phyloP scores from a whole-genome alignment of 192 early-diverging fungal genomes.

The Funneliformis mosseae region DNA sequence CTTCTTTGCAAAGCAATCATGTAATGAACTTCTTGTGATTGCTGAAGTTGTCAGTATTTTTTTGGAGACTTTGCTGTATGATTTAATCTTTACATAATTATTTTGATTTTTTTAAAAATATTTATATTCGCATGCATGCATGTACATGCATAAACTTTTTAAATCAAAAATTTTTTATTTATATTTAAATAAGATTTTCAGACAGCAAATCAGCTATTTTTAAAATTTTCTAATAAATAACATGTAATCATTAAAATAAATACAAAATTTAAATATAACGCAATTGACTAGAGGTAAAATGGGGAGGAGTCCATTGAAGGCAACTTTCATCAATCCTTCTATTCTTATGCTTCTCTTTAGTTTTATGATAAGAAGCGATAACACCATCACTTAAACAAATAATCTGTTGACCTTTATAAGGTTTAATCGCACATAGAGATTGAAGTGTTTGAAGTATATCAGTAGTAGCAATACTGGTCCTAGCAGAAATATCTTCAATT shows the following conservation, averaged over 20 bases:
- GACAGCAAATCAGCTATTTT: too few relatives aligned
- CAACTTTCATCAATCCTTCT: constrained; percentile 79
- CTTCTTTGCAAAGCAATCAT: too few relatives aligned
- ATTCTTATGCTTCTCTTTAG: constrained; percentile 70
- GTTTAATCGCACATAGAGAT: constrained; percentile 85
- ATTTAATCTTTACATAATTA: too few relatives aligned
- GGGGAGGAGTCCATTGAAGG: constrained; percentile 79
- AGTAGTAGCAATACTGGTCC: constrained; percentile 83
- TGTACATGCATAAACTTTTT: too few relatives aligned
- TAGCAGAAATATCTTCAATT: constrained; percentile 85
- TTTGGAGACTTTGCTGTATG: too few relatives aligned
- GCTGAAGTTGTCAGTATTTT: too few relatives aligned
- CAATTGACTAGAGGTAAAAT: constrained; percentile 75
- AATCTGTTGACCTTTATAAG: constrained; percentile 88
- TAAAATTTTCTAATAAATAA: too few relatives aligned
- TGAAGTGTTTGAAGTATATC: constrained; percentile 94
- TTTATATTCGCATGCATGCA: too few relatives aligned
- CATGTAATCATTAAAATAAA: not conserved
- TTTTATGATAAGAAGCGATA: constrained; percentile 78
- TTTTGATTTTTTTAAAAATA: too few relatives aligned
- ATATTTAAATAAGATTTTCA: too few relatives aligned
- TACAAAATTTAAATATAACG: constrained; percentile 59
- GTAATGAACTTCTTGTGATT: too few relatives aligned
- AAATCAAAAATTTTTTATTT: too few relatives aligned
- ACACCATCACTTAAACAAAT: constrained; percentile 87